Percentiles rank a stretch among this genome's conserved stretches.
Conservation (phyloP, 2,329 filamentous ascomycete species). For the Pseudogymnoascus sp. region DNA sequence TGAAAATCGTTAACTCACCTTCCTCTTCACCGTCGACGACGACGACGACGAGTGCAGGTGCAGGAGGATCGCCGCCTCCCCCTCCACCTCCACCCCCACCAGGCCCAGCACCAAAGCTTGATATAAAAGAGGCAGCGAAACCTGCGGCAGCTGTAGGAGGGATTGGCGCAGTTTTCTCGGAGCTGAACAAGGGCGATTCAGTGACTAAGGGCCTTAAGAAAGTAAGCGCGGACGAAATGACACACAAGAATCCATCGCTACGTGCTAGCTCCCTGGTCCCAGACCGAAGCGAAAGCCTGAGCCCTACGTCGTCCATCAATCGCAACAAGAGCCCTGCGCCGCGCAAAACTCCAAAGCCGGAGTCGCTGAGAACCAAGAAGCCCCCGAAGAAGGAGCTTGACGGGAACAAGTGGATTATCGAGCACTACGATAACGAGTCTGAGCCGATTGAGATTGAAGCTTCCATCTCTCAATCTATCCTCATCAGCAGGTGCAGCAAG, state of each 20-base stretch:
- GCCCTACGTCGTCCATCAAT: slow-evolving; percentile 40
- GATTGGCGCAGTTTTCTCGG: slow-evolving; percentile 80
- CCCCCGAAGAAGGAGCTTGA: slow-evolving; percentile 70
- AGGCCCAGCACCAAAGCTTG: slow-evolving; percentile 57
- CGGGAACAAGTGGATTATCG: slow-evolving; percentile 90
- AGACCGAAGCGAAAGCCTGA: slow-evolving; percentile 42
- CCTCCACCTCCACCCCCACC: slow-evolving; percentile 66
- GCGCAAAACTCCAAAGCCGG: slow-evolving; percentile 76
- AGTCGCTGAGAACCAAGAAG: slow-evolving; percentile 77
- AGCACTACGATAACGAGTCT: slow-evolving; percentile 76
- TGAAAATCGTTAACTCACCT: slow-evolving; percentile 49
- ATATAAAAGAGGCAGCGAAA: slow-evolving; percentile 37
- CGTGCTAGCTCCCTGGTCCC: slow-evolving; percentile 65
- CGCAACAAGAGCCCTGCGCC: slow-evolving; percentile 80
- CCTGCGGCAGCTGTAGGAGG: slow-evolving; percentile 46
- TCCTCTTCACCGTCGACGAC: slow-evolving; percentile 39
- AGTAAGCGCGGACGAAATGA: slow-evolving; percentile 94
- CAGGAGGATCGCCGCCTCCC: slow-evolving; percentile 50
- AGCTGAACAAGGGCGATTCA: slow-evolving; percentile 80
- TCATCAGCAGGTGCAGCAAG: slow-evolving; percentile 87
- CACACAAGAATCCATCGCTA: slow-evolving; percentile 91
- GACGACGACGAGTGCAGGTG: slow-evolving; percentile 44
- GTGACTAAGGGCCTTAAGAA: slow-evolving; percentile 85
- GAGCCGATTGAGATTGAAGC: slow-evolving; percentile 74
- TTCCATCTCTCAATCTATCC: slow-evolving; percentile 74